Conservation (phyloP, 768 basidiomycete species). For the Tylopilus plumbeoviolaceoides region DNA sequence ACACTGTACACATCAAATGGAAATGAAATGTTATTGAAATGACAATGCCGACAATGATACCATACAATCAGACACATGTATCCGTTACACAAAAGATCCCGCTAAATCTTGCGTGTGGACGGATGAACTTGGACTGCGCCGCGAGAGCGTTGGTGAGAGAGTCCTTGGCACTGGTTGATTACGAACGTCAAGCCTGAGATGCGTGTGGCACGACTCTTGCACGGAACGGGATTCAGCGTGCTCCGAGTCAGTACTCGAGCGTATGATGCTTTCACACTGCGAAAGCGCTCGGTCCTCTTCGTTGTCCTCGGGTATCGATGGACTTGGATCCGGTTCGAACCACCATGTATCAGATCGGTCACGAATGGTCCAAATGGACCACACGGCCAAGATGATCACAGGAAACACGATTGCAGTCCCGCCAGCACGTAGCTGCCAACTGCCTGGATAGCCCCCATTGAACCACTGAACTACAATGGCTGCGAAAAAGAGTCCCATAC, state of each 20-base stretch:
- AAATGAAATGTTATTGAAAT: background rate
- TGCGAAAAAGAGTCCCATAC: constrained; percentile 28
- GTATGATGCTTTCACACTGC: background rate
- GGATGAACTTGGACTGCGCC: background rate
- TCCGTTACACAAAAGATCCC: background rate
- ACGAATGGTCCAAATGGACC: background rate
- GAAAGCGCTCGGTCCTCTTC: background rate
- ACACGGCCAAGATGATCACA: background rate
- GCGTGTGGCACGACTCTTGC: background rate
- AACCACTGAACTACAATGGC: constrained; percentile 28
- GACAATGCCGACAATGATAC: background rate
- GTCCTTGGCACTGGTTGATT: background rate
- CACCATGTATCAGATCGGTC: constrained; percentile 16
- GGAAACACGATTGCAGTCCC: background rate
- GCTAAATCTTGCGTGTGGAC: background rate
- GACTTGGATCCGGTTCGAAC: constrained; percentile 21
- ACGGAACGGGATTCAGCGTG: background rate
- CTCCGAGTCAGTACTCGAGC: background rate
- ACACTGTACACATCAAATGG: too few species aligned
- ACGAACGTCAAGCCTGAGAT: too few species aligned
- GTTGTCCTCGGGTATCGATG: background rate
- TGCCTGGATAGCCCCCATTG: background rate
- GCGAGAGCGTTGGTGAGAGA: background rate
- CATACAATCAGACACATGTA: background rate
- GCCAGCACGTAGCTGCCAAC: background rate